Evolutionary conservation across 2,329 filamentous ascomycete species (phyloP), one percentile per base, ranked within the genome.

Genomic region (Aspergillus viridinutans): DNA sequence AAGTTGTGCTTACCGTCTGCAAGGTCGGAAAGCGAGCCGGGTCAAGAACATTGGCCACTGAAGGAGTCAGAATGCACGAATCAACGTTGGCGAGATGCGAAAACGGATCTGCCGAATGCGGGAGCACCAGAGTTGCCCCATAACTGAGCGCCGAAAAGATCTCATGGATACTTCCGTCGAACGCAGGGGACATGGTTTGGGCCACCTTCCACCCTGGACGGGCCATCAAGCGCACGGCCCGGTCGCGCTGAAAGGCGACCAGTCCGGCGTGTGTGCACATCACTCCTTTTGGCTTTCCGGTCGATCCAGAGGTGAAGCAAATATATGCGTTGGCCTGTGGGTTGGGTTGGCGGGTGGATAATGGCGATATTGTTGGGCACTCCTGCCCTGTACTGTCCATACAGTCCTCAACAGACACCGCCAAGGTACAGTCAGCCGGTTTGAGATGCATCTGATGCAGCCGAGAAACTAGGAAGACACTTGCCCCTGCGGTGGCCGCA

Each of bases 91-190:
- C 49, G 2, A 79, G 59, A 32, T 74, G 69, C 0, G 54, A 58
- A 40, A 78, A 71, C 0, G 68, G 64, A 17, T 72, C 60, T 1
- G 52, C 49, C 0, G 17, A 38, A 21, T 65, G 57, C 1, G 48
- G 32, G 1, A 79, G 64, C 0, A 77, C 67, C 1, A 80, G 63
- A 0, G 75, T 76, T 0, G 70, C 70, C 0, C 77, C 77, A 54
- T 77, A 74, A 17, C 63, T 65, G 1, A 79, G 63, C 0, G 76
- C 64, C 0, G 73, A 74, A 54, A 79, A 78, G 1, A 76, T 69
- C 54, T 76, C 78, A 38, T 75, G 69, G 12, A 80, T 76, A 52
- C 69, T 72, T 17, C 73, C 75, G 59, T 80, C 78, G 55, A 81
- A 81, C 0, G 63, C 74, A 0, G 69, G 64, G 1, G 78, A 79